Percentiles rank a stretch among this genome's conserved stretches.
Evolutionary conservation across 306 rosid genomes (phyloP).

Genomic region (Alnus glutinosa): DNA sequence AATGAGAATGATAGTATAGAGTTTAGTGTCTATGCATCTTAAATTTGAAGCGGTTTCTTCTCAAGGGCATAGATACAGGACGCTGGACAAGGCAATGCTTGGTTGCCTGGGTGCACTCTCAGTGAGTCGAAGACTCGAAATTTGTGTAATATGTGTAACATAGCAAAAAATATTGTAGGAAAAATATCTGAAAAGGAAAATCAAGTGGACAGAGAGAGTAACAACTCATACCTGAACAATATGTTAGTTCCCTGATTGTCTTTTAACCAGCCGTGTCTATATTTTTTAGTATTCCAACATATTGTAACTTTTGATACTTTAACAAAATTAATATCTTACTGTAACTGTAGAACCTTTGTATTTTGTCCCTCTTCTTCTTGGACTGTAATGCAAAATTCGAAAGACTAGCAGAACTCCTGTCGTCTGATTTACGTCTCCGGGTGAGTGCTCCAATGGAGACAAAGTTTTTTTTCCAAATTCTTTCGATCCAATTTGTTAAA

Average conservation of each 20-base stretch:
- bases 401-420: neutral
- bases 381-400: neutral
- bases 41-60: constrained; percentile 21
- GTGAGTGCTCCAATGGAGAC: neutral
- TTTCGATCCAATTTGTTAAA: too few relatives aligned
- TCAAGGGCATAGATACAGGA: neutral
- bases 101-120: constrained; percentile 41
- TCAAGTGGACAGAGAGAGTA: constrained; percentile 4
- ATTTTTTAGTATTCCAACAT: neutral
- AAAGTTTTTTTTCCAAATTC: neutral
- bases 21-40: constrained; percentile 60
- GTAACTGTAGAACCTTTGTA: neutral
- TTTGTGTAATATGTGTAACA: constrained; percentile 24
- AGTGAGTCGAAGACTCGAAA: constrained; percentile 14
- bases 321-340: constrained; percentile 1
- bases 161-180: constrained; percentile 23
- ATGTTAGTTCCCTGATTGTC: constrained; percentile 4
- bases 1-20: constrained; percentile 72
- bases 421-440: neutral
- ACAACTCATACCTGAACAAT: constrained; percentile 1
- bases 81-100: constrained; percentile 37
- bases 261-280: constrained; percentile 2
- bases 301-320: neutral
- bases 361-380: neutral
- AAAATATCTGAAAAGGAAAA: constrained; percentile 10